These are phyloP conservation scores for Fusarium paranaense DNA, from an alignment of 2,329 filamentous ascomycete genomes.

Conservation along the genomic window DNA sequence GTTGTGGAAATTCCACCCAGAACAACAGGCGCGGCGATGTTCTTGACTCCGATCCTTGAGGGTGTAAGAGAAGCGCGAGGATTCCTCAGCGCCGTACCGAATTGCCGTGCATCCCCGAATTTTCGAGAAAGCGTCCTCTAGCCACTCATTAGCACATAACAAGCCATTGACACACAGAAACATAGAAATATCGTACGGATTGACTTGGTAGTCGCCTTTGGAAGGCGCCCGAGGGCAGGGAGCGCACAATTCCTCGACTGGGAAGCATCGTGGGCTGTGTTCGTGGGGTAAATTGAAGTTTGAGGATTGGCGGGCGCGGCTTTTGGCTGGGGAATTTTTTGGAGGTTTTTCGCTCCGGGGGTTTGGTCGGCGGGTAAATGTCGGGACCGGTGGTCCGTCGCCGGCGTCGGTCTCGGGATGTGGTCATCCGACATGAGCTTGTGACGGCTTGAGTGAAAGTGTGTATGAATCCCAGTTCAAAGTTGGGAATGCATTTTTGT, in stretches of 20 bases:
- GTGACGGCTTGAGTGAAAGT: slow-evolving; percentile 13
- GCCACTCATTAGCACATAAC: slow-evolving; percentile 25
- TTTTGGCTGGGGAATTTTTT: slow-evolving; percentile 44
- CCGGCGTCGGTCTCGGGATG: slow-evolving; percentile 12
- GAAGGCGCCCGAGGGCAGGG: slow-evolving; percentile 49
- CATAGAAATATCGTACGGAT: slow-evolving; percentile 40
- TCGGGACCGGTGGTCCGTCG: slow-evolving; percentile 43
- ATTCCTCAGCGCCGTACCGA: slow-evolving; percentile 48
- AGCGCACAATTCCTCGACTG: slow-evolving; percentile 58
- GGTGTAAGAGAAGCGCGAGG: slow-evolving; percentile 31
- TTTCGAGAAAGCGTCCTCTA: slow-evolving; percentile 45
- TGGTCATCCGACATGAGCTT: slow-evolving; percentile 19
- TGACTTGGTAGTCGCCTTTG: slow-evolving; percentile 47
- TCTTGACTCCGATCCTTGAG: slow-evolving; percentile 39
- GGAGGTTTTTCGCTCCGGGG: slow-evolving; percentile 18
- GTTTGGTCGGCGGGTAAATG: slow-evolving; percentile 49
- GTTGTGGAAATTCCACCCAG: slow-evolving; percentile 48
- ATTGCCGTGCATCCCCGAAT: slow-evolving; percentile 50
- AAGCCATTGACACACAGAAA: slow-evolving; percentile 8
- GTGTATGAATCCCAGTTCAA: not conserved
- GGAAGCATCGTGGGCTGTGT: slow-evolving; percentile 56
- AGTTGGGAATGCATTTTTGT: not conserved
- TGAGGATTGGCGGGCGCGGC: slow-evolving; percentile 18
- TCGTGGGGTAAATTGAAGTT: slow-evolving; percentile 33
- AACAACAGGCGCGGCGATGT: slow-evolving; percentile 42